phyloP scores from a whole-genome alignment of 306 rosid genomes.

The Vachellia collinsii region DNA sequence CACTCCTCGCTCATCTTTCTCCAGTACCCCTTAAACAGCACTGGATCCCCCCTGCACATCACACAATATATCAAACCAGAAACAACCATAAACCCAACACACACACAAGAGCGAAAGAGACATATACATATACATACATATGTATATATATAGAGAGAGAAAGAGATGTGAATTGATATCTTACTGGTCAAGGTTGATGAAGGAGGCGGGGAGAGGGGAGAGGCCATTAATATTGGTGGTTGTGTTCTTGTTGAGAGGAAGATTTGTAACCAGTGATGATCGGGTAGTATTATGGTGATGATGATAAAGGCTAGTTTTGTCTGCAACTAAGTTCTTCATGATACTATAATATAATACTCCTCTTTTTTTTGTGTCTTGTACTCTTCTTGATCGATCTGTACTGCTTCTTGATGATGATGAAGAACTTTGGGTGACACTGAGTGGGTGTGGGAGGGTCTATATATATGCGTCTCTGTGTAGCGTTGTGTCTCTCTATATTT shows the following conservation, averaged over 20 bases:
- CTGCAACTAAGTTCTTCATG: neutral
- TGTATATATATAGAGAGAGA: neutral
- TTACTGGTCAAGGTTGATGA: constrained; percentile 4
- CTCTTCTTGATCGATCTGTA: too few relatives aligned
- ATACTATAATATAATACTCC: too few relatives aligned
- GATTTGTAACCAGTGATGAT: neutral
- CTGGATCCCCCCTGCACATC: constrained; percentile 69
- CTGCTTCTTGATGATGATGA: neutral
- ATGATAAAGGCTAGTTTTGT: neutral
- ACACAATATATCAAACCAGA: neutral
- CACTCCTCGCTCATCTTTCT: constrained; percentile 55
- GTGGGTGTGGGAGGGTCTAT: neutral
- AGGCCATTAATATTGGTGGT: neutral
- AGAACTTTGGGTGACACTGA: too few relatives aligned
- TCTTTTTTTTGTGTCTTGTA: neutral
- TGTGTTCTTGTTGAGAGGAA: neutral
- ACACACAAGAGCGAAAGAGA: neutral
- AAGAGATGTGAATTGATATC: neutral
- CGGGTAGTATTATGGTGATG: neutral
- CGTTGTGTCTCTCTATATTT: neutral
- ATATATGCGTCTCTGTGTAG: neutral
- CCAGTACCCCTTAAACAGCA: constrained; percentile 57
- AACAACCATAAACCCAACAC: neutral
- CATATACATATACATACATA: too few relatives aligned
- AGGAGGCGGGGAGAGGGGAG: neutral